Evolutionary conservation across 179 eudicot species (phyloP).

Genomic region (Silene coronaria): DNA sequence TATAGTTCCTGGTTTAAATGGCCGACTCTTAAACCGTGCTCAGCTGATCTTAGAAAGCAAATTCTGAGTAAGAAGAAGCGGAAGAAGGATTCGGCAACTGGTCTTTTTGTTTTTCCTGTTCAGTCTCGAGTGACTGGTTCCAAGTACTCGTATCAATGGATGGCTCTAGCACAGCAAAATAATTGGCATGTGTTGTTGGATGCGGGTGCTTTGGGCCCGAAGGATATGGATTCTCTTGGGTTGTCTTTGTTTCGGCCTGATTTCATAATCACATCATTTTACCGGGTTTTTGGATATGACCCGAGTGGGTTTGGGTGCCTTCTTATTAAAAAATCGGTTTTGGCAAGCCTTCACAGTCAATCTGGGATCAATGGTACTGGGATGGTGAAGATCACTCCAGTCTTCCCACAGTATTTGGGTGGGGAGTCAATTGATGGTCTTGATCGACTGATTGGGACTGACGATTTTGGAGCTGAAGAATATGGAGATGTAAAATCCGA

Average conservation of each 20-base stretch:
- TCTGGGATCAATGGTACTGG: conserved; percentile 86
- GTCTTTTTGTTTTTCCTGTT: conserved; percentile 96
- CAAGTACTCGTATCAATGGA: conserved; percentile 98
- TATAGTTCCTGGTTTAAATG: conserved; percentile 93
- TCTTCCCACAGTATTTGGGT: conserved; percentile 76
- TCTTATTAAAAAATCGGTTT: conserved; percentile 85
- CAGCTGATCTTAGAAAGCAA: conserved; percentile 86
- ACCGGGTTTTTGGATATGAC: conserved; percentile 86
- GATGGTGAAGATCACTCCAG: conserved; percentile 85
- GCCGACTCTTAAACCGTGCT: conserved; percentile 94
- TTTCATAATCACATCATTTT: conserved; percentile 92
- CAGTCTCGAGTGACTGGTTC: conserved; percentile 97
- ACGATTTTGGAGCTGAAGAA: conserved; percentile 54
- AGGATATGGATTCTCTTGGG: conserved; percentile 99
- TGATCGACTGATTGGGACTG: conserved; percentile 59
- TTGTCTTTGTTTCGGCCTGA: conserved; percentile 91
- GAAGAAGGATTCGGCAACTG: conserved; percentile 83
- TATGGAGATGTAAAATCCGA: conserved; percentile 51
- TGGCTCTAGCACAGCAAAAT: conserved; percentile 98
- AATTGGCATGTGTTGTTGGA: conserved; percentile 98
- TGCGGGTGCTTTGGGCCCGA: conserved; percentile 99
- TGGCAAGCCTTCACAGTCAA: conserved; percentile 77
- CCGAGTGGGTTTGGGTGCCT: conserved; percentile 99
- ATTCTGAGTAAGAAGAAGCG: conserved; percentile 73
- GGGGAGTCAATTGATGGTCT: conserved; percentile 82